These are phyloP conservation scores for Acer negundo DNA, from an alignment of 345 rosid species.

Conservation along the genomic window DNA sequence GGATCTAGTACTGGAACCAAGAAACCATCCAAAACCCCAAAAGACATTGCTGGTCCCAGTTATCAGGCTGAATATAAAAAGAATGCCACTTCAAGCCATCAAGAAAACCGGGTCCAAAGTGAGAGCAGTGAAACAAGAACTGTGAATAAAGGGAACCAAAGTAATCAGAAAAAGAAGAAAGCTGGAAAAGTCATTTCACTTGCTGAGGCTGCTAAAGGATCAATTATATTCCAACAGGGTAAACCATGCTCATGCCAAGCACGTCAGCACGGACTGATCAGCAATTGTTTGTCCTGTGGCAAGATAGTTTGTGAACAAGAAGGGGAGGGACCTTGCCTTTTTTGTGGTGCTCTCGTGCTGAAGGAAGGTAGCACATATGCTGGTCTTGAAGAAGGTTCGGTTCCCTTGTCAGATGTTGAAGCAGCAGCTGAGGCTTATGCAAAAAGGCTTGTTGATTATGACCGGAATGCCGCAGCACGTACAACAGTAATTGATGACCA, in stretches of 20 bases:
- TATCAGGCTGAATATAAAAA: slow-evolving; percentile 36
- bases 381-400: slow-evolving; percentile 65
- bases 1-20: slow-evolving; percentile 44
- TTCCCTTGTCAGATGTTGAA: slow-evolving; percentile 78
- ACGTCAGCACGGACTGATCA: slow-evolving; percentile 69
- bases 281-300: slow-evolving; percentile 98
- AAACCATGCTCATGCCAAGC: slow-evolving; percentile 96
- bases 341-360: slow-evolving; percentile 85
- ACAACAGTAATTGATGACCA: slow-evolving; percentile 97
- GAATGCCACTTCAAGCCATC: slow-evolving; percentile 19
- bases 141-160: slow-evolving; percentile 41
- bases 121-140: slow-evolving; percentile 32
- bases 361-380: slow-evolving; percentile 88
- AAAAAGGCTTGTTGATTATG: slow-evolving; percentile 90
- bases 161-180: slow-evolving; percentile 78
- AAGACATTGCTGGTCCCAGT: slow-evolving; percentile 43
- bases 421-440: slow-evolving; percentile 87
- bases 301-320: slow-evolving; percentile 97
- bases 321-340: slow-evolving; percentile 93
- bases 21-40: slow-evolving; percentile 49
- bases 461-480: slow-evolving; percentile 87
- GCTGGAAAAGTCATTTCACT: slow-evolving; percentile 80
- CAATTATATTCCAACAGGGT: slow-evolving; percentile 90
- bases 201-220: slow-evolving; percentile 95
- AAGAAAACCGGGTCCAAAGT: slow-evolving; percentile 24